Evolutionary conservation across 2,329 filamentous ascomycete species (phyloP), one percentile per base, ranked within the genome.

Genomic region (Arthrobotrys iridis): DNA sequence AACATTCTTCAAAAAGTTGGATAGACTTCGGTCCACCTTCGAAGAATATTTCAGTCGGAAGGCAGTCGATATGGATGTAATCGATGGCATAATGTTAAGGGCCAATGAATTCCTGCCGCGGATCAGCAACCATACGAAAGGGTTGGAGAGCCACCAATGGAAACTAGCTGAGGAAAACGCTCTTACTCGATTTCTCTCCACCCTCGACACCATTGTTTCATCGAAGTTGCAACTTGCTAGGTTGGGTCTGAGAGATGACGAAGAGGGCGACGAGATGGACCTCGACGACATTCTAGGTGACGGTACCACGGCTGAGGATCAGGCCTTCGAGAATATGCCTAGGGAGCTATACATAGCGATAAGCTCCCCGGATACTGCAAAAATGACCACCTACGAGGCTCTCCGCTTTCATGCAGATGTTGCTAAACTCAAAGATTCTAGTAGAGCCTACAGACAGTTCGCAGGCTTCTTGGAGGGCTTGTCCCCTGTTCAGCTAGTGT

Each of bases 261-360:
- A 77, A 0, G 78, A 77, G n/a, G 46, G 41, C 22, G 64, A 65
- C 7, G 67, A 77, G 2, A 84, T 85, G 83, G 84, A 85, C 48
- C 83, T 85, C 59, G 79, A 79, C 22, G 78, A 78, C 24, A 77
- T 79, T 45, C 60, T 78, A 37, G 48, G 62, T 30, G 58, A 59
- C 13, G 64, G 66, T 48, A 57, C 33, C 20, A 65, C 64, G 26
- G 71, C 71, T n/a, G 70, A 77, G 15, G 71, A 77, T 55, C 71
- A 73, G 22, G 66, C 71, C 22, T 55, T 57, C 8, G 77, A 77
- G 24, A 65, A 77, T n/a, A 57, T 74, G 11, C 66, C 60, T 26
- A 66, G 79, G 22, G 78, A 79, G 59, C 50, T 74, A 10, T 65
- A 79, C 24, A 71, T 79, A 48, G 78, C 77, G n/a, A 55, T 70